These are phyloP conservation scores for Symbiodinium pilosum DNA, from an alignment of 73 alveolate genomes.

Conservation along the genomic window DNA sequence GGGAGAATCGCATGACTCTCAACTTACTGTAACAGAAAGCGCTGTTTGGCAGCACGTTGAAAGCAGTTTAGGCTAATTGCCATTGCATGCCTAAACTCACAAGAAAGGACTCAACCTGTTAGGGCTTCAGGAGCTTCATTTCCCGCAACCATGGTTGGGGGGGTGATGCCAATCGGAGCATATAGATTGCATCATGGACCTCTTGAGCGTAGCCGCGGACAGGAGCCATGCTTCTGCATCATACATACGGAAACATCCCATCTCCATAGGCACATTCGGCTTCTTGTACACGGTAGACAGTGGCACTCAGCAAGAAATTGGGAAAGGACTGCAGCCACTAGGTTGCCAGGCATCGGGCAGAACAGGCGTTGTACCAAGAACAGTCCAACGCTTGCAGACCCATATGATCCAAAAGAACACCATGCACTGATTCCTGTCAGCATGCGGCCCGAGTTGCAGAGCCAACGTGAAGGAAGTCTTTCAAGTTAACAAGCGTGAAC, in stretches of 20 bases:
- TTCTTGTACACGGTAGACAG: background rate
- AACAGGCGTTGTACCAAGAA: too few relatives aligned
- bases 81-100: background rate
- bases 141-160: background rate
- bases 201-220: background rate
- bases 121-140: background rate
- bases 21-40: background rate
- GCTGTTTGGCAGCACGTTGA: background rate
- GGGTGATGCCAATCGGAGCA: background rate
- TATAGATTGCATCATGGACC: background rate
- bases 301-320: background rate
- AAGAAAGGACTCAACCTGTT: background rate
- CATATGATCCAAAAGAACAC: too few relatives aligned
- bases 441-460: too few relatives aligned
- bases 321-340: background rate
- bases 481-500: too few relatives aligned
- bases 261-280: background rate
- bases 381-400: too few relatives aligned
- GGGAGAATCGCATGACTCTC: background rate
- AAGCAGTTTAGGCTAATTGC: too few relatives aligned
- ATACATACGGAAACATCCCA: too few relatives aligned
- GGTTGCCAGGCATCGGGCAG: background rate
- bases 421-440: too few relatives aligned
- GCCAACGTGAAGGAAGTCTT: too few relatives aligned
- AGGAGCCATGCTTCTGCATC: background rate